These are phyloP conservation scores for Termitomyces sp. DNA, from an alignment of 768 basidiomycete genomes.

Conservation along the genomic window DNA sequence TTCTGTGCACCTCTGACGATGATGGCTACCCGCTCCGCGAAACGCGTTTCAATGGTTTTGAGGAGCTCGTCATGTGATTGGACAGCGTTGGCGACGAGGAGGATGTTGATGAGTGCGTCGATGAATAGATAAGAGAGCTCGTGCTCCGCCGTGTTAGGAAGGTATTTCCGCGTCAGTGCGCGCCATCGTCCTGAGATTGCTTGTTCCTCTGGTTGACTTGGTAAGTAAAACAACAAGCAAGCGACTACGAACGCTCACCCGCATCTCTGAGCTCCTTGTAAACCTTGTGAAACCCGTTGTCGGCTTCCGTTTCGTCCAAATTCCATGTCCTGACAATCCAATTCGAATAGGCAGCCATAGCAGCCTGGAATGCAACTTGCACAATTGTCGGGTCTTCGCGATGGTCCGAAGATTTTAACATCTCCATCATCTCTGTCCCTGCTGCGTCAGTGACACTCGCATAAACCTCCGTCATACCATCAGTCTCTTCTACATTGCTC, in stretches of 20 bases:
- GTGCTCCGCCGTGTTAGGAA: slow-evolving; percentile 22
- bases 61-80: slow-evolving; percentile 30
- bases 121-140: slow-evolving; percentile 34
- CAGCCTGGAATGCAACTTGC: slow-evolving; percentile 45
- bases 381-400: slow-evolving; percentile 39
- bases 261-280: slow-evolving; percentile 33
- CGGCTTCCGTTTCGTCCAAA: slow-evolving; percentile 47
- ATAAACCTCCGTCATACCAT: slow-evolving; percentile 25
- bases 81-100: slow-evolving; percentile 36
- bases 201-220: slow-evolving; percentile 34
- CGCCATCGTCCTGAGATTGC: slow-evolving; percentile 45
- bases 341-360: slow-evolving; percentile 44
- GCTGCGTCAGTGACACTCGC: slow-evolving; percentile 28
- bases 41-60: slow-evolving; percentile 39
- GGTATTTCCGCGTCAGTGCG: slow-evolving; percentile 34
- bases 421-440: slow-evolving; percentile 35
- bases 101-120: slow-evolving; percentile 40
- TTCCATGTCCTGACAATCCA: slow-evolving; percentile 54
- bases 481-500: slow-evolving; percentile 10
- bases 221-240: not conserved
- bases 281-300: slow-evolving; percentile 37
- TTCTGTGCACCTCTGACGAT: slow-evolving; percentile 46
- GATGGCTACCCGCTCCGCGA: slow-evolving; percentile 39
- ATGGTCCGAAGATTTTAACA: slow-evolving; percentile 37
- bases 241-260: slow-evolving; percentile 25